phyloP scores from a whole-genome alignment of 495 filamentous ascomycete genomes.

The Penicillium atrosanguineum region DNA sequence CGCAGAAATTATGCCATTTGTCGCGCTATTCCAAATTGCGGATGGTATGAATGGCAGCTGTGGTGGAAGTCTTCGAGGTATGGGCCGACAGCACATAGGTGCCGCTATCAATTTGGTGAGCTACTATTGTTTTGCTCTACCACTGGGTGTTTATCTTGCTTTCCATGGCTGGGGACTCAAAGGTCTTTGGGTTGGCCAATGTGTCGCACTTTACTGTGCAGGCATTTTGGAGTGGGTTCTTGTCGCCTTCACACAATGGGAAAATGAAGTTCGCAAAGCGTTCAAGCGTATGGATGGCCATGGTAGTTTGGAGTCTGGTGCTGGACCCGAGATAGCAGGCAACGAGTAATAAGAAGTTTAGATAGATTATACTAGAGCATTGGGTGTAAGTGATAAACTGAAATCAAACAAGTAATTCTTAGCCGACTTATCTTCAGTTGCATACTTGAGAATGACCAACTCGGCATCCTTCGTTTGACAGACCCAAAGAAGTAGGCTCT shows the following conservation, averaged over 20 bases:
- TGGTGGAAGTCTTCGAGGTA: constrained; percentile 77
- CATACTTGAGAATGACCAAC: no score
- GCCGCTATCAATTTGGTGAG: constrained; percentile 85
- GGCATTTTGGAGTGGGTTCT: constrained; percentile 78
- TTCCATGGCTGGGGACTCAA: constrained; percentile 86
- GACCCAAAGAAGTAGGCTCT: no score
- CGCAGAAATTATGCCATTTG: constrained; percentile 79
- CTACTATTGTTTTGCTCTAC: constrained; percentile 84
- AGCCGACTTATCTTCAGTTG: no score
- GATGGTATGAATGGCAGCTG: constrained; percentile 86
- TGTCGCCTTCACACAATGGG: constrained; percentile 77
- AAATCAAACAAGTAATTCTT: no score
- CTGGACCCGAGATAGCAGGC: not conserved
- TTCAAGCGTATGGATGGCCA: constrained; percentile 34
- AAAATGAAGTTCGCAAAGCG: constrained; percentile 70
- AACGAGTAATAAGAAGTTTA: not conserved
- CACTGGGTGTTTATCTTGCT: constrained; percentile 80
- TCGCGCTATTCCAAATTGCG: constrained; percentile 92
- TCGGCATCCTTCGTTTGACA: no score
- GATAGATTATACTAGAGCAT: no score
- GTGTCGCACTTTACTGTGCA: constrained; percentile 83
- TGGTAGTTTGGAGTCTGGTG: not conserved
- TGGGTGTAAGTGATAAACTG: no score
- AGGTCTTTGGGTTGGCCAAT: constrained; percentile 87
- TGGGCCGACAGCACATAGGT: constrained; percentile 86